Base-by-base conservation (phyloP, 192 early-diverging fungal species). In the Linnemannia schmuckeri region DNA sequence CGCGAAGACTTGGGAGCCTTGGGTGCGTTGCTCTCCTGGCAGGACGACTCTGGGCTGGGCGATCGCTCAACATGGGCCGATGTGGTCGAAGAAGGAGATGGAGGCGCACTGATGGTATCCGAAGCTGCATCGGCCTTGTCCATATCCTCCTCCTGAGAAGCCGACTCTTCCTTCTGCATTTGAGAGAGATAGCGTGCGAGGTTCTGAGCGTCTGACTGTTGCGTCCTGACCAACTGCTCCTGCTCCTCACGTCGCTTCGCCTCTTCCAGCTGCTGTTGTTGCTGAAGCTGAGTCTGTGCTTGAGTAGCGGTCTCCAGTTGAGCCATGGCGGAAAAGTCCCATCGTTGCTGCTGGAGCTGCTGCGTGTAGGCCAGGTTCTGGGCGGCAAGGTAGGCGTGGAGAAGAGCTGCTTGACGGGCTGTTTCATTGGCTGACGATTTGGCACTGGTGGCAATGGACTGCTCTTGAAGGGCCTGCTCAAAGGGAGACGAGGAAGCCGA, bases 1-100 rank as follows among this genome's bases (percentile, higher is more conserved):
- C 90, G 88, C n/a, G 88, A 88, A 47, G 89, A 78, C 72, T 90
- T 88, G 73, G 37, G 27, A 20, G 38, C 54, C 40, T 77, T 77
- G 38, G 55, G 13, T n/a, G 37, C 30, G 57, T 63, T 68, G 61
- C 20, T 38, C 6, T 55, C 66, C 42, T 54, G 46, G 7, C 49
- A 46, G 37, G 30, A 38, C 2, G 69, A 70, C 75, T 83, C 82
- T 2, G 82, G 82, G 27, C 82, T 83, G 8, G 76, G 72, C 18
- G 82, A 83, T 35, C 84, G 63, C 40, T 86, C 83, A 10, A 72
- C 74, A 55, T 77, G 70, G 22, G 69, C 70, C 17, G 84, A 78
- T 4, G 84, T 77, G 27, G 69, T 44, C 40, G 84, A 81, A 20
- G 82, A 72, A 8, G 83, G 77, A 6, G 83, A 81, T 4, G 78